Evolutionary conservation across 495 filamentous ascomycete species (phyloP).

Genomic region (Aspergillus kassunensis): DNA sequence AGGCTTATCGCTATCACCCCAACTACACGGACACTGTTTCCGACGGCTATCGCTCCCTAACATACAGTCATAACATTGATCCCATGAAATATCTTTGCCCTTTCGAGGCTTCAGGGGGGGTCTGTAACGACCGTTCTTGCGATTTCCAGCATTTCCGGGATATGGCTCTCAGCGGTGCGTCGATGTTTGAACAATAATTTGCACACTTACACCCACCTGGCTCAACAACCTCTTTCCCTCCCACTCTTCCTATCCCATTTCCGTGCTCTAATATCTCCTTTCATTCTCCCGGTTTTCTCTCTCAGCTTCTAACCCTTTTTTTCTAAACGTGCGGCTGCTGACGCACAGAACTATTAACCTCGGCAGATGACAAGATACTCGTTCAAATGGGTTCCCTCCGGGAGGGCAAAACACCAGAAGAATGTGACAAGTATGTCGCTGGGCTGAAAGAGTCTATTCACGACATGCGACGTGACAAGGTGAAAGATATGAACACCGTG

Average conservation of each 20-base stretch:
- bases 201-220: slow-evolving; percentile 20
- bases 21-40: slow-evolving; percentile 63
- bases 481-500: slow-evolving; percentile 77
- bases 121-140: slow-evolving; percentile 70
- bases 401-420: slow-evolving; percentile 66
- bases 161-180: slow-evolving; percentile 81
- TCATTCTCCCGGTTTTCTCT: too few relatives aligned
- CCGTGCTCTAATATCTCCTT: not conserved
- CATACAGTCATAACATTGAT: slow-evolving; percentile 86
- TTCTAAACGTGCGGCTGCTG: slow-evolving; percentile 47
- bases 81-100: slow-evolving; percentile 67
- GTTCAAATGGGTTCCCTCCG: slow-evolving; percentile 70
- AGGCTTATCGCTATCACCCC: slow-evolving; percentile 84
- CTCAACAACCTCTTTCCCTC: slow-evolving; percentile 11
- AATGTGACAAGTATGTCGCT: slow-evolving; percentile 65
- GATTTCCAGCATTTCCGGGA: slow-evolving; percentile 75
- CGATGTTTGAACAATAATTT: slow-evolving; percentile 34
- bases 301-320: slow-evolving; percentile 1
- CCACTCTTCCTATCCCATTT: not conserved
- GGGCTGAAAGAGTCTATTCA: slow-evolving; percentile 74
- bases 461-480: slow-evolving; percentile 66
- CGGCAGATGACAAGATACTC: slow-evolving; percentile 80
- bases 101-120: slow-evolving; percentile 65
- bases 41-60: slow-evolving; percentile 81
- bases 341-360: slow-evolving; percentile 53